Percentiles rank a stretch among this genome's conserved stretches.
Conservation (phyloP, 768 basidiomycete genomes). For the Hygrocybe coccinea region DNA sequence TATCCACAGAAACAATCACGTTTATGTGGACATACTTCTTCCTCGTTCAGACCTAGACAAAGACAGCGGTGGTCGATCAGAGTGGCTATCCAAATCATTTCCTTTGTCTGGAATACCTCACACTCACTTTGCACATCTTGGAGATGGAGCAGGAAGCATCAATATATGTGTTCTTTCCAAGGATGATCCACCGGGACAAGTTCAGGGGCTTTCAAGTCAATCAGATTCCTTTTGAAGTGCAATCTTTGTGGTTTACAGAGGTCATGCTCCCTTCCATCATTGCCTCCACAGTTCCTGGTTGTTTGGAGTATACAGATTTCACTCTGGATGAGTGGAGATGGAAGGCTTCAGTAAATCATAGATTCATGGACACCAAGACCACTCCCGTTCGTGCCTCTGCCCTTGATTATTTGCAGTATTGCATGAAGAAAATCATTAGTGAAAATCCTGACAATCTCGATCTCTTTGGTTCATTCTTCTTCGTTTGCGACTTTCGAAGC, state of each 20-base stretch:
- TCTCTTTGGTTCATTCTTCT: neutral
- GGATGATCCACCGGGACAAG: neutral
- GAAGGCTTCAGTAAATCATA: neutral
- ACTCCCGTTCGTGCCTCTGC: neutral
- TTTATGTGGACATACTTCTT: neutral
- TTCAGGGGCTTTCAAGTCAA: neutral
- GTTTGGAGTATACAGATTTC: neutral
- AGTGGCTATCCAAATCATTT: neutral
- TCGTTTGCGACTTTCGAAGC: neutral
- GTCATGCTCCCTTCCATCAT: neutral
- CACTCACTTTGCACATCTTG: neutral
- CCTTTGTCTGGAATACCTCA: neutral
- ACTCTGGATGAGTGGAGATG: neutral
- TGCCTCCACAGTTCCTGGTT: neutral
- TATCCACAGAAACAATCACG: neutral
- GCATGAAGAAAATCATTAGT: neutral
- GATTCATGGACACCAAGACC: neutral
- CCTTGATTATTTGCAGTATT: neutral
- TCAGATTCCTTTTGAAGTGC: neutral
- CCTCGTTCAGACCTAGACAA: neutral
- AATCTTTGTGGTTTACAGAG: neutral
- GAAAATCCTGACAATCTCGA: neutral
- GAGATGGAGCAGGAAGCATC: neutral
- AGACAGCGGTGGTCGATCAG: neutral
- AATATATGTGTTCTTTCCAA: neutral